Conservation (phyloP, 495 filamentous ascomycete species). For the Zalerion maritima region DNA sequence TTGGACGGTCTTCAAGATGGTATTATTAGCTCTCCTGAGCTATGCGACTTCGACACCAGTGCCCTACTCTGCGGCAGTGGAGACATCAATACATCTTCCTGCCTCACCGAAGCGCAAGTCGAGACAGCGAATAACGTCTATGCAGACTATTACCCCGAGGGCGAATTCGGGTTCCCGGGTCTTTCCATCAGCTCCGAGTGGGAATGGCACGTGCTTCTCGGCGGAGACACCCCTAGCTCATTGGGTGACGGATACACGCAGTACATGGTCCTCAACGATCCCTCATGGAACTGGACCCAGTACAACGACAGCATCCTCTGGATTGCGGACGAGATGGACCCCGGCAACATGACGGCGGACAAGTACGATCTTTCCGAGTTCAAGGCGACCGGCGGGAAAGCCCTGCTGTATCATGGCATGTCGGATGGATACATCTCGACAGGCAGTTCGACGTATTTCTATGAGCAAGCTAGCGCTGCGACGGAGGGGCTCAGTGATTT, state of each 20-base stretch:
- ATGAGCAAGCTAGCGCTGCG: slow-evolving; percentile 18
- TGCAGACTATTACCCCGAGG: slow-evolving; percentile 32
- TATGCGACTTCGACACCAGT: slow-evolving; percentile 40
- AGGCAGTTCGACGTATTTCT: slow-evolving; percentile 26
- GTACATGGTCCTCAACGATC: slow-evolving; percentile 30
- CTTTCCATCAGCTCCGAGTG: slow-evolving; percentile 26
- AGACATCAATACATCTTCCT: slow-evolving; percentile 21
- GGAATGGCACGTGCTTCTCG: slow-evolving; percentile 23
- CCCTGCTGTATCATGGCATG: slow-evolving; percentile 39
- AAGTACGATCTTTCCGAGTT: slow-evolving; percentile 34
- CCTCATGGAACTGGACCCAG: slow-evolving; percentile 18
- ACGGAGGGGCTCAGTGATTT: slow-evolving; percentile 22
- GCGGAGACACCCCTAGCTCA: slow-evolving; percentile 18
- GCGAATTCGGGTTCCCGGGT: slow-evolving; percentile 41
- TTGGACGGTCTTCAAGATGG: slow-evolving; percentile 49
- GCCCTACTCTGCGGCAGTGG: slow-evolving; percentile 33
- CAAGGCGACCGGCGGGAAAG: slow-evolving; percentile 33
- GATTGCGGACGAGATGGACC: slow-evolving; percentile 24
- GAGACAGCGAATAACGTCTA: slow-evolving; percentile 40
- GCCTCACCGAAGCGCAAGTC: slow-evolving; percentile 43
- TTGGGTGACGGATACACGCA: slow-evolving; percentile 26
- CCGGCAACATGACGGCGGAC: slow-evolving; percentile 31
- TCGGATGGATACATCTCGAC: slow-evolving; percentile 34
- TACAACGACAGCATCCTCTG: slow-evolving; percentile 24
- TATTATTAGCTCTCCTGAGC: slow-evolving; percentile 46